Evolutionary conservation across 805 yeast species (phyloP).

Genomic region (Zygosaccharomyces gambellarensis): DNA sequence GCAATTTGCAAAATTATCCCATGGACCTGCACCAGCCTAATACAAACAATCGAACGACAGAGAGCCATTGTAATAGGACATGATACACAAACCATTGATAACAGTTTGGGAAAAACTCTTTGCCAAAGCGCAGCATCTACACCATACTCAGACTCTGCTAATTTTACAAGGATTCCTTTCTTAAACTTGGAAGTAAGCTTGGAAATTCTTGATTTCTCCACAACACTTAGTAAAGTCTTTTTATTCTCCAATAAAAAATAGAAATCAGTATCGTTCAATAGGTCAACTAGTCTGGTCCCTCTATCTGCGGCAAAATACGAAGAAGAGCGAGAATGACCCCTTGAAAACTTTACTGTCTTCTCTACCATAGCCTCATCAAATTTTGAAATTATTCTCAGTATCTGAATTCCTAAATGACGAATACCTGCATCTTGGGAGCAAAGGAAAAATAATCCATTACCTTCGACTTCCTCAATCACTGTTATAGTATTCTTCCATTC

Average conservation of each 20-base stretch:
- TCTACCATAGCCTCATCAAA: slow-evolving; percentile 80
- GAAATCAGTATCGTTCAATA: slow-evolving; percentile 67
- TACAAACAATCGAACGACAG: slow-evolving; percentile 86
- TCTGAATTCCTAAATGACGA: slow-evolving; percentile 68
- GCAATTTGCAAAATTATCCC: slow-evolving; percentile 59
- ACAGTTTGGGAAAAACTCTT: slow-evolving; percentile 70
- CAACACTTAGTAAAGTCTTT: slow-evolving; percentile 53
- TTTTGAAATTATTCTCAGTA: slow-evolving; percentile 72
- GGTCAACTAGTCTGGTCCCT: slow-evolving; percentile 71
- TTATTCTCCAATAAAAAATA: slow-evolving; percentile 52
- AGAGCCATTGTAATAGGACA: slow-evolving; percentile 94
- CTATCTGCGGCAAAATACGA: slow-evolving; percentile 69
- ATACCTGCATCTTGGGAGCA: slow-evolving; percentile 80
- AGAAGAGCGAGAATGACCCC: slow-evolving; percentile 48
- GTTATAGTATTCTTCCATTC: slow-evolving; percentile 78
- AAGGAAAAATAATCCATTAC: slow-evolving; percentile 86
- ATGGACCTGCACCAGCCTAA: slow-evolving; percentile 79
- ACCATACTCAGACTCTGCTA: slow-evolving; percentile 90
- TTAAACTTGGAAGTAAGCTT: slow-evolving; percentile 55
- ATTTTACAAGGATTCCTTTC: slow-evolving; percentile 61
- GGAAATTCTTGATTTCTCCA: slow-evolving; percentile 69
- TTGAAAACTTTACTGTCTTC: slow-evolving; percentile 31
- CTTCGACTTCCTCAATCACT: slow-evolving; percentile 90
- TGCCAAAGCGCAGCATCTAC: slow-evolving; percentile 97
- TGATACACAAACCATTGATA: slow-evolving; percentile 64